Evolutionary conservation across 495 filamentous ascomycete genomes (phyloP), one percentile per base, ranked within the genome.

Genomic region (Parmelia sp.): DNA sequence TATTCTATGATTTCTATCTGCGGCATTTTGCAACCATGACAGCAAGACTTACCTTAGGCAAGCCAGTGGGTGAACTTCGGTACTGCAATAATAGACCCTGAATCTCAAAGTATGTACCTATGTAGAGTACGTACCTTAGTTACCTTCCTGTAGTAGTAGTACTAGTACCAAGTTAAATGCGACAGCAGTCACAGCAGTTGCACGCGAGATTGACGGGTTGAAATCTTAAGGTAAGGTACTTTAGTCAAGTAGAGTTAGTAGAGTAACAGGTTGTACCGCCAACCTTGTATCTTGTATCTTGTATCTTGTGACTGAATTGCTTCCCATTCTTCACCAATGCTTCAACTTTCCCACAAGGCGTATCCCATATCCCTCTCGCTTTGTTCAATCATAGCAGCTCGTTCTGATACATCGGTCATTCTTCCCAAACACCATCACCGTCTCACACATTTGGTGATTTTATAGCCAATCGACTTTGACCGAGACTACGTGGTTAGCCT

Each of bases 381-480:
- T 62, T 21, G 35, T 29, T 35, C 49, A 57, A n/a, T 35, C 36
- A 36, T 21, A 21, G 42, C 49, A 25, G n/a, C 37, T 42, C 61
- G n/a, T 63, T 57, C 23, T 40, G 9, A n/a, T 12, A 17, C 25
- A 17, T 15, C 4, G n/a, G 60, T 66, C 60, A 47, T 56, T 59
- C 60, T 21, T 62, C 63, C 63, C 33, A 57, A 63, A 58, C 49
- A 56, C 3, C 7, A 4, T 49, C 3, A 12, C 10, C 7, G 23
- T 10, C 10, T 23, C 19, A 17, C 55, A 60, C n/a, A 1, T 17
- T n/a, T n/a, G n/a, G n/a, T n/a, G n/a, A n/a, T n/a, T n/a, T 51
- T 15, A 15, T 29, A 36, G 56, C 62, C 62, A 49, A 42, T 58
- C 42, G 31, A 45, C 33, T 40, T 27, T 29, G 33, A 3, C 35